Conservation (phyloP, 164 flowering plant species). For the Berberis vulgaris region DNA sequence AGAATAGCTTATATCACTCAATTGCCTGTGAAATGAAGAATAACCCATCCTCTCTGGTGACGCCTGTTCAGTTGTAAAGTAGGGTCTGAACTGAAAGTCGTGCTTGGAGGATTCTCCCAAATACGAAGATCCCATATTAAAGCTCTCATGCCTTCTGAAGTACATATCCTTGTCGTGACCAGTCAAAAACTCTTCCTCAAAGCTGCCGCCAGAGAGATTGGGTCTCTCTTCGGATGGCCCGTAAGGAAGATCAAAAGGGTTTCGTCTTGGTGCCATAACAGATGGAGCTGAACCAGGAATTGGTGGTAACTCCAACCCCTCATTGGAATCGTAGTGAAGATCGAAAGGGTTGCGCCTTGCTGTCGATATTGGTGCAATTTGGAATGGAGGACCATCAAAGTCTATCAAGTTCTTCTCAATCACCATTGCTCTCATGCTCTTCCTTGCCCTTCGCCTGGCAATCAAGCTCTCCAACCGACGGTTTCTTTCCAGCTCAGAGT, state of each 20-base stretch:
- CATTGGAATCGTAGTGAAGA: conserved; percentile 44
- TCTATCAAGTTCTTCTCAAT: conserved; percentile 78
- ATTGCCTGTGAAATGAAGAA: conserved; percentile 47
- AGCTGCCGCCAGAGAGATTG: conserved; percentile 44
- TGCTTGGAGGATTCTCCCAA: conserved; percentile 36
- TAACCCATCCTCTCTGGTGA: conserved; percentile 36
- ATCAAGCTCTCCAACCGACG: conserved; percentile 75
- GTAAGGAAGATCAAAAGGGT: conserved; percentile 88
- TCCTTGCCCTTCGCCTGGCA: conserved; percentile 65
- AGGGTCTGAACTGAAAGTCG: conserved; percentile 39
- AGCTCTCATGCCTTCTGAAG: conserved; percentile 71
- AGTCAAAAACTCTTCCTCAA: conserved; percentile 43
- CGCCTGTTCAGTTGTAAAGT: conserved; percentile 46
- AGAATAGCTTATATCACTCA: conserved; percentile 61
- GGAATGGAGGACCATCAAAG: conserved; percentile 44
- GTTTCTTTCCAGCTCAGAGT: conserved; percentile 80
- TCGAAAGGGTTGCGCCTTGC: conserved; percentile 72
- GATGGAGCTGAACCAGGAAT: conserved; percentile 95
- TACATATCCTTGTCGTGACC: conserved; percentile 42
- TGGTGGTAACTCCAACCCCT: conserved; percentile 43
- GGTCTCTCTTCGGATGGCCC: conserved; percentile 71
- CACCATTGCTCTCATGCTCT: conserved; percentile 31
- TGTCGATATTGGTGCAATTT: conserved; percentile 56
- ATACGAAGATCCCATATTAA: conserved; percentile 47
- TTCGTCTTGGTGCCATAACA: conserved; percentile 43